Base-by-base conservation (phyloP, 2,329 filamentous ascomycete species). In the Cladophialophora bantiana region DNA sequence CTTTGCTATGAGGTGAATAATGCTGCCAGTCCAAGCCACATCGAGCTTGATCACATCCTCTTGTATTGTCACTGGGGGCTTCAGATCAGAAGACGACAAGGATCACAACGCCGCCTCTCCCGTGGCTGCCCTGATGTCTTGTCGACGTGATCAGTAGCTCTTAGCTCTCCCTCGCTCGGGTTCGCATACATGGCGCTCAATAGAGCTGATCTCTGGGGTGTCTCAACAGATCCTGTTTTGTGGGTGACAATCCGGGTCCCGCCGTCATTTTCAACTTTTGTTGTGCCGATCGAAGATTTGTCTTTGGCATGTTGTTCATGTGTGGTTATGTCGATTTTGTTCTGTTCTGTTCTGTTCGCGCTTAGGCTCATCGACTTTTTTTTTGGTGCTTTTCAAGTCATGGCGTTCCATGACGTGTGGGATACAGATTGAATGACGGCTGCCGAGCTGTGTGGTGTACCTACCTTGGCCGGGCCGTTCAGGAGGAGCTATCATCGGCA, bases 221-320 rank as follows among this genome's bases (percentile, higher is more conserved):
- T 26, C 45, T 12, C 45, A 26, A 2, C 4, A 26, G 45, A 12
- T 50, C 45, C 45, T 50, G 26, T 26, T 26, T 26, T 26, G 45
- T 26, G 18, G 45, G n/a, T 42, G 45, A 26, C 18, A n/a, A 26
- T 12, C 18, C 3, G 12, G 45, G 18, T 13, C 45, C 18, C 9
- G 20, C 12, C 12, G 18, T 50, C 45, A 26, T 26, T 9, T 26
- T 20, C 3, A 3, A 50, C 45, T 50, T 13, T 26, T 3, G 26
- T 26, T 50, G 45, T 10, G 18, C 18, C 7, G 2, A 26, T 9
- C 18, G 20, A 50, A 10, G 45, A 10, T 13, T 13, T 31, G 45
- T 7, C 20, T 50, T 50, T 50, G 45, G 45, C 18, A 50, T 50
- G 45, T 50, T 50, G 45, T 50, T 50, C 20, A 50, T 50, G 45